Percentiles rank a stretch among this genome's conserved stretches.
Conservation (phyloP, 192 early-diverging fungal genomes). For the Entomortierella chlamydospora region DNA sequence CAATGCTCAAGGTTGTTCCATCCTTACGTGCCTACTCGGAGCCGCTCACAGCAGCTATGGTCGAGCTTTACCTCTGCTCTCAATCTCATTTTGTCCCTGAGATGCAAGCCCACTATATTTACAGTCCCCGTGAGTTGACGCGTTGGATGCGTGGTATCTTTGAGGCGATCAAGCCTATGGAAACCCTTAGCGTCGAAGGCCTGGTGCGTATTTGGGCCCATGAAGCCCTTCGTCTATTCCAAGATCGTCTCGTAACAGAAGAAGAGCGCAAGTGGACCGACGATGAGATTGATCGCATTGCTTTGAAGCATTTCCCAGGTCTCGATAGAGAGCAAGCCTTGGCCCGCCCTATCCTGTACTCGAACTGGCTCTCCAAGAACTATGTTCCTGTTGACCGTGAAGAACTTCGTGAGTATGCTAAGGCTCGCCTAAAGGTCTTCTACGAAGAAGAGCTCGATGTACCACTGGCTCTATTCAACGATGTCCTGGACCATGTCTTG, state of each 20-base stretch:
- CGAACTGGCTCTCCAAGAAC: slow-evolving; percentile 95
- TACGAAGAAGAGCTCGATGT: slow-evolving; percentile 99
- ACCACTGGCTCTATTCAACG: slow-evolving; percentile 91
- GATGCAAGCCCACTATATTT: slow-evolving; percentile 99
- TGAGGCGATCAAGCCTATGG: slow-evolving; percentile 90
- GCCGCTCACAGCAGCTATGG: slow-evolving; percentile 94
- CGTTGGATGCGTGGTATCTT: slow-evolving; percentile 99
- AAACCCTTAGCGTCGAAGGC: slow-evolving; percentile 82
- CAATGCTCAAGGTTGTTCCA: slow-evolving; percentile 94
- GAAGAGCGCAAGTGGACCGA: slow-evolving; percentile 95
- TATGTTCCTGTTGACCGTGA: slow-evolving; percentile 93
- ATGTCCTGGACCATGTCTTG: slow-evolving; percentile 97
- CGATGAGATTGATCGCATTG: slow-evolving; percentile 83
- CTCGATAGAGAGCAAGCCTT: slow-evolving; percentile 78
- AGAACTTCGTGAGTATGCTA: slow-evolving; percentile 90
- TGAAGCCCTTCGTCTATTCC: slow-evolving; percentile 97
- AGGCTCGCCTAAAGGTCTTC: slow-evolving; percentile 95
- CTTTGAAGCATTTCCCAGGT: slow-evolving; percentile 89
- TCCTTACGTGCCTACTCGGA: slow-evolving; percentile 90
- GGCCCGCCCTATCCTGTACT: slow-evolving; percentile 93
- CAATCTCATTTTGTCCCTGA: slow-evolving; percentile 96
- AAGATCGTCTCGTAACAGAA: slow-evolving; percentile 93
- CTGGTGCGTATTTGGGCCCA: slow-evolving; percentile 98
- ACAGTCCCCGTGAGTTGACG: slow-evolving; percentile 99
- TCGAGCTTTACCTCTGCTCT: slow-evolving; percentile 92